These are phyloP conservation scores for Talaromyces albobiverticillius DNA, from an alignment of 2,329 filamentous ascomycete species.

Conservation along the genomic window DNA sequence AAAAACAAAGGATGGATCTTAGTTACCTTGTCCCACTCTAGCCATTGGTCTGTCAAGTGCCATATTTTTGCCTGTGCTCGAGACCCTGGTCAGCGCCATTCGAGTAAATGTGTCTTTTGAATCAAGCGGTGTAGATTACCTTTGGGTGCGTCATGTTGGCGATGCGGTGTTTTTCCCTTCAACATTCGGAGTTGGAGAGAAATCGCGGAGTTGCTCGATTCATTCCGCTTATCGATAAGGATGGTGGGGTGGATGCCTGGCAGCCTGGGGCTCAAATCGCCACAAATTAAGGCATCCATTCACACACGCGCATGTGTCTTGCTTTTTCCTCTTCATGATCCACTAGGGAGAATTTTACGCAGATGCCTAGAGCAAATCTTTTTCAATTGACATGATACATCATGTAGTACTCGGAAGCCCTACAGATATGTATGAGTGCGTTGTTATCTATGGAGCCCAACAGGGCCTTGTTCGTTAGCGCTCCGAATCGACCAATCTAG, in stretches of 20 bases:
- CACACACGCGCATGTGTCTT: too few relatives aligned
- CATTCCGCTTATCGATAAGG: not conserved
- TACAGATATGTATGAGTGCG: too few relatives aligned
- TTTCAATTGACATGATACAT: too few relatives aligned
- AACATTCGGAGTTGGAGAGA: not conserved
- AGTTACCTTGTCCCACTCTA: constrained; percentile 55
- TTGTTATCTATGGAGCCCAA: too few relatives aligned
- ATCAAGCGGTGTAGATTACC: too few relatives aligned
- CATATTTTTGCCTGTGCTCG: constrained; percentile 31
- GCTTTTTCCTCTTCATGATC: too few relatives aligned
- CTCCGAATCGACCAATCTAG: too few relatives aligned
- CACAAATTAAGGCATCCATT: not conserved
- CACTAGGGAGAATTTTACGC: too few relatives aligned
- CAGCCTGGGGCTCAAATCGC: not conserved
- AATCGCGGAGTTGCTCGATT: not conserved
- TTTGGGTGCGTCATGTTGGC: not conserved
- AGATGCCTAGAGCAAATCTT: too few relatives aligned
- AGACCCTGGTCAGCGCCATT: not conserved
- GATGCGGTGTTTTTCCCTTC: not conserved
- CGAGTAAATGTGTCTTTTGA: not conserved
- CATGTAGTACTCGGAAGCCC: too few relatives aligned
- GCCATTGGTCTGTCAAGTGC: constrained; percentile 53
- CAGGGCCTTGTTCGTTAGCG: too few relatives aligned
- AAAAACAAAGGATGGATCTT: not conserved
- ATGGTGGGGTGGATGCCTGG: not conserved